phyloP scores from a whole-genome alignment of 2,329 filamentous ascomycete species.

The Fusarium vanettenii region DNA sequence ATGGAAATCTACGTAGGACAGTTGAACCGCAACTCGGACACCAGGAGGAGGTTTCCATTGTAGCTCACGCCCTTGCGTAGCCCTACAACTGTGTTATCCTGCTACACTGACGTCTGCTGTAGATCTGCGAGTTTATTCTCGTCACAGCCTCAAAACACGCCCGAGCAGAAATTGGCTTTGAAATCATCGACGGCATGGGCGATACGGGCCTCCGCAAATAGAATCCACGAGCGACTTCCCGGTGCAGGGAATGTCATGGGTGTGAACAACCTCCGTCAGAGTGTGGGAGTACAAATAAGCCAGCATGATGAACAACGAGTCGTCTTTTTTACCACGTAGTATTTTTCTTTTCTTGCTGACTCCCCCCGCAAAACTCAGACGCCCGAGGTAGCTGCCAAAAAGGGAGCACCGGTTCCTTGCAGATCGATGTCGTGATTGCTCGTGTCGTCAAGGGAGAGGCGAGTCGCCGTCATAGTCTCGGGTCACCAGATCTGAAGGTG shows the following conservation, averaged over 20 bases:
- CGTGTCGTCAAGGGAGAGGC: conserved; percentile 26
- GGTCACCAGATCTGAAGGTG: conserved; percentile 19
- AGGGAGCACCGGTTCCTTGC: conserved; percentile 35
- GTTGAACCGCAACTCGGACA: not conserved
- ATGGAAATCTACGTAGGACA: not conserved
- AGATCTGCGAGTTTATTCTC: not conserved
- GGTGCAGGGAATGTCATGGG: conserved; percentile 26
- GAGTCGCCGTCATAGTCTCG: not conserved
- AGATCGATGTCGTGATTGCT: conserved; percentile 31
- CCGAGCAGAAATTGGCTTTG: conserved; percentile 6
- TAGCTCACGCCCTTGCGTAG: not conserved
- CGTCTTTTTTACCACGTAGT: not conserved
- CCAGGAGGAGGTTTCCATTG: not conserved
- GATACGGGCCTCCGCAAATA: conserved; percentile 23
- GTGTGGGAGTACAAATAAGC: conserved; percentile 24
- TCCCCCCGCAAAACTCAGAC: conserved; percentile 28
- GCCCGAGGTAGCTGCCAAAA: conserved; percentile 16
- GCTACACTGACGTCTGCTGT: not conserved
- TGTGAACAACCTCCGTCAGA: conserved; percentile 27
- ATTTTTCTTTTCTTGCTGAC: not conserved
- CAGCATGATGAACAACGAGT: not conserved
- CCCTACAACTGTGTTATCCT: not conserved
- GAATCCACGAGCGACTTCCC: conserved; percentile 30
- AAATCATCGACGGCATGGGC: not conserved
- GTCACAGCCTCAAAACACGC: not conserved